phyloP scores from a whole-genome alignment of 2,329 filamentous ascomycete genomes.

The Xylariaceae sp. region DNA sequence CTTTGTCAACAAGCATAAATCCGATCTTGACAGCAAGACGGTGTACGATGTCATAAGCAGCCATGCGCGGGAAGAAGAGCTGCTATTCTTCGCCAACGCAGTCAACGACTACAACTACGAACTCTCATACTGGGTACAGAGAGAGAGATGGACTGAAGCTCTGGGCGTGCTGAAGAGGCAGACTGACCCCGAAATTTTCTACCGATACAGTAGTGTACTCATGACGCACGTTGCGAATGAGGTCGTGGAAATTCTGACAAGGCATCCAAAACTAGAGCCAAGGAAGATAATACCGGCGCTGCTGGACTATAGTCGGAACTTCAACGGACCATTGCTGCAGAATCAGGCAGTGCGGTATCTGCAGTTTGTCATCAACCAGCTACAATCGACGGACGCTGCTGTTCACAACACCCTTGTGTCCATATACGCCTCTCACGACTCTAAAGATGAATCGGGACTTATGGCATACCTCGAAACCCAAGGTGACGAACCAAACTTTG shows the following conservation, averaged over 20 bases:
- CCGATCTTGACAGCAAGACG: constrained; percentile 84
- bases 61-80: constrained; percentile 88
- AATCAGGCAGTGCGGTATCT: constrained; percentile 95
- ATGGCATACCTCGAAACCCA: constrained; percentile 88
- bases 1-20: constrained; percentile 80
- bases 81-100: constrained; percentile 84
- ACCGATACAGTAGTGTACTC: constrained; percentile 93
- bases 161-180: constrained; percentile 88
- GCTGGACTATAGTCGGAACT: constrained; percentile 85
- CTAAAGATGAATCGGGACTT: constrained; percentile 78
- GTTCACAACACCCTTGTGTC: constrained; percentile 97
- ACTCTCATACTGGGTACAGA: constrained; percentile 93
- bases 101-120: constrained; percentile 94
- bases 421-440: constrained; percentile 84
- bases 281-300: constrained; percentile 89
- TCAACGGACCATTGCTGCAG: constrained; percentile 61
- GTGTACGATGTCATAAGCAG: constrained; percentile 95
- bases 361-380: constrained; percentile 85
- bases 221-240: constrained; percentile 85
- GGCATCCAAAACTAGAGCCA: constrained; percentile 78
- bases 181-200: constrained; percentile 88
- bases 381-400: constrained; percentile 74
- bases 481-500: constrained; percentile 80
- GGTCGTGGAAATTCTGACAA: constrained; percentile 91
- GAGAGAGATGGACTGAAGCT: constrained; percentile 86